These are phyloP conservation scores for Venturia effusa DNA, from an alignment of 2,329 filamentous ascomycete species.

Conservation along the genomic window DNA sequence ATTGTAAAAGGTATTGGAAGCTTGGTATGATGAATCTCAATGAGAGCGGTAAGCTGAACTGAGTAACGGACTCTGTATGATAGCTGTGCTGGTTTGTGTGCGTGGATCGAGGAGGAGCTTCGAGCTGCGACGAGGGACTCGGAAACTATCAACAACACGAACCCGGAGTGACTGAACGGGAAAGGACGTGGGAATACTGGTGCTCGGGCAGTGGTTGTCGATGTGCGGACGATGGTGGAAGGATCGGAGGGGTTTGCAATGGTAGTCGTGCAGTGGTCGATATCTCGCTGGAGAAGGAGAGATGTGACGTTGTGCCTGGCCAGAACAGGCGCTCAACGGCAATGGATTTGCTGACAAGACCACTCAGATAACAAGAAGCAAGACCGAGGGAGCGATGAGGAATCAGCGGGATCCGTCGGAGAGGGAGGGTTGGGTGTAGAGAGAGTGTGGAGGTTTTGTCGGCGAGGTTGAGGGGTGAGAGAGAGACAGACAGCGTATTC, in stretches of 20 bases:
- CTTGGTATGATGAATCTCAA: conserved; percentile 6
- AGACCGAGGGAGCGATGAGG: neutral
- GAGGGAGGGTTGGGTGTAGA: neutral
- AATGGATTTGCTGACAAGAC: neutral
- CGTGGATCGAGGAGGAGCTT: neutral
- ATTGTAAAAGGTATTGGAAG: neutral
- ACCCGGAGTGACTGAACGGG: conserved; percentile 3
- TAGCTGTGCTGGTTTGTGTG: conserved; percentile 1
- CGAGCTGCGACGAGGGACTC: neutral
- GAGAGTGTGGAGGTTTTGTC: neutral
- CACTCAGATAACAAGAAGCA: neutral
- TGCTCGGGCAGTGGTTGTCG: neutral
- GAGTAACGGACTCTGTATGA: neutral
- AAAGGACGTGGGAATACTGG: neutral
- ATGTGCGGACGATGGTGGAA: neutral
- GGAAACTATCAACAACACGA: neutral
- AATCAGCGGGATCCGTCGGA: neutral
- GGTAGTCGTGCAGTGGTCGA: neutral
- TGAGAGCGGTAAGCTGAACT: conserved; percentile 7
- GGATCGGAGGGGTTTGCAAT: neutral
- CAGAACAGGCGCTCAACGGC: conserved; percentile 1
- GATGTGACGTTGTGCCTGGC: conserved; percentile 1
- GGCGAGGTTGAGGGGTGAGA: neutral
- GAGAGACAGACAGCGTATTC: neutral
- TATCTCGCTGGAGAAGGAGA: neutral